phyloP scores from a whole-genome alignment of 148 eudicot genomes.

The Vaccinium darrowii region DNA sequence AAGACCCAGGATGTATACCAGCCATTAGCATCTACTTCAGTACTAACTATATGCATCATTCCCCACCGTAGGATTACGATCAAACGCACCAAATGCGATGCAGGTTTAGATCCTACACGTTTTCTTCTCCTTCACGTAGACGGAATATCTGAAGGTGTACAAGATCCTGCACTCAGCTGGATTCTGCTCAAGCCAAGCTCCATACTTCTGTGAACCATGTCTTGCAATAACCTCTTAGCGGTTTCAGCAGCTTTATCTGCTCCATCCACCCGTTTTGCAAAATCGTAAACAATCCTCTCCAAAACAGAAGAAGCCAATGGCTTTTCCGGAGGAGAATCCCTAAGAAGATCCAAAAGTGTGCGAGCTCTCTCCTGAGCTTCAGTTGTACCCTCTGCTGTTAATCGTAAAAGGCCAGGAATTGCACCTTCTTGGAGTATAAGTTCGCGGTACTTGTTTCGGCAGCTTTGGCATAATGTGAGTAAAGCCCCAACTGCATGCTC shows the following conservation, averaged over 20 bases:
- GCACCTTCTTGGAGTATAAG: slow-evolving; percentile 75
- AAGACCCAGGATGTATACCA: slow-evolving; percentile 15
- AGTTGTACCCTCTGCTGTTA: slow-evolving; percentile 68
- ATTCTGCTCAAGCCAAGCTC: slow-evolving; percentile 45
- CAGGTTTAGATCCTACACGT: background rate
- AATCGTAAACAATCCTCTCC: slow-evolving; percentile 52
- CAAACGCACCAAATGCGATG: background rate
- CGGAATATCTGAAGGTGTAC: slow-evolving; percentile 25
- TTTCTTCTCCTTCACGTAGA: slow-evolving; percentile 3
- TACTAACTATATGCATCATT: background rate
- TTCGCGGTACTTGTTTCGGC: slow-evolving; percentile 56
- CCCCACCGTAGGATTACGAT: background rate
- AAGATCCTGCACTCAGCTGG: slow-evolving; percentile 37
- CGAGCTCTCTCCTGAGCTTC: slow-evolving; percentile 58
- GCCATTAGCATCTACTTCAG: slow-evolving; percentile 13
- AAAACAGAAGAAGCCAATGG: slow-evolving; percentile 39
- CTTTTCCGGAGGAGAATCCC: slow-evolving; percentile 49
- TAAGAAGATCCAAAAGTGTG: slow-evolving; percentile 52
- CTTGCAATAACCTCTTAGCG: slow-evolving; percentile 56
- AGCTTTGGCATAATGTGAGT: slow-evolving; percentile 54
- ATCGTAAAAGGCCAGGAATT: slow-evolving; percentile 63
- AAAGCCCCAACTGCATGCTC: slow-evolving; percentile 75
- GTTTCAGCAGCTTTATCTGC: slow-evolving; percentile 62
- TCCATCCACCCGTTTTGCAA: slow-evolving; percentile 52
- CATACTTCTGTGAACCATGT: slow-evolving; percentile 62